These are phyloP conservation scores for Cladophialophora yegresii DNA, from an alignment of 2,329 filamentous ascomycete genomes.

Conservation along the genomic window DNA sequence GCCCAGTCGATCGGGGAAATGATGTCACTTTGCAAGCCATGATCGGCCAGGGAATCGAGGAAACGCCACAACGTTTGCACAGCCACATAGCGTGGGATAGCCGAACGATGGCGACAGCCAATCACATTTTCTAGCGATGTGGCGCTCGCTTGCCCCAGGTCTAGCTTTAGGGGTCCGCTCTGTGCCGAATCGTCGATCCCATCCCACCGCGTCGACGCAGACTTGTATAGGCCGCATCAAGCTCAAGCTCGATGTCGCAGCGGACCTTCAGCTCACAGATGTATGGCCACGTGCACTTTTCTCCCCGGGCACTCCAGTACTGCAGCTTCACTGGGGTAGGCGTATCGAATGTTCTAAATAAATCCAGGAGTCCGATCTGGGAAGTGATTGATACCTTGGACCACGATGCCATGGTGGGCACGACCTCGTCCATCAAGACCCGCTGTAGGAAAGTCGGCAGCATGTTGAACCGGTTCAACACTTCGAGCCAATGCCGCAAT, in stretches of 20 bases:
- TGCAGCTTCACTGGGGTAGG: constrained; percentile 75
- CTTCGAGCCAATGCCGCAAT: constrained; percentile 69
- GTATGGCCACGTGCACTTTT: constrained; percentile 87
- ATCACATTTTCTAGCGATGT: constrained; percentile 10
- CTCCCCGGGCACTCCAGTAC: constrained; percentile 83
- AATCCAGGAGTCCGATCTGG: constrained; percentile 70
- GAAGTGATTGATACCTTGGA: constrained; percentile 95
- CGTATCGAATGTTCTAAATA: constrained; percentile 77
- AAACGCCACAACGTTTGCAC: constrained; percentile 23
- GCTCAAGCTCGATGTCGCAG: constrained; percentile 81
- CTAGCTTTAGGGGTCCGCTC: constrained; percentile 12
- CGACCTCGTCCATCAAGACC: constrained; percentile 74
- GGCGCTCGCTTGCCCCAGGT: constrained; percentile 1
- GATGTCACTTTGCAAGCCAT: constrained; percentile 24
- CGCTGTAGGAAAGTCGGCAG: constrained; percentile 72
- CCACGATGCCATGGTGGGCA: constrained; percentile 87
- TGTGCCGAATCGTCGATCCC: constrained; percentile 11
- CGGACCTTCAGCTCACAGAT: constrained; percentile 78
- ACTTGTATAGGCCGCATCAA: constrained; percentile 81
- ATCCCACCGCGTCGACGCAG: constrained; percentile 55
- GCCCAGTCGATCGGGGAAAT: constrained; percentile 13
- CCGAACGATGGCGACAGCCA: neutral
- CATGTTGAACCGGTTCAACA: constrained; percentile 75
- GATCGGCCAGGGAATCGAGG: constrained; percentile 17
- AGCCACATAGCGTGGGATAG: constrained; percentile 16